Base-by-base conservation (phyloP, 805 yeast species). In the Starmerella stigmatis region DNA sequence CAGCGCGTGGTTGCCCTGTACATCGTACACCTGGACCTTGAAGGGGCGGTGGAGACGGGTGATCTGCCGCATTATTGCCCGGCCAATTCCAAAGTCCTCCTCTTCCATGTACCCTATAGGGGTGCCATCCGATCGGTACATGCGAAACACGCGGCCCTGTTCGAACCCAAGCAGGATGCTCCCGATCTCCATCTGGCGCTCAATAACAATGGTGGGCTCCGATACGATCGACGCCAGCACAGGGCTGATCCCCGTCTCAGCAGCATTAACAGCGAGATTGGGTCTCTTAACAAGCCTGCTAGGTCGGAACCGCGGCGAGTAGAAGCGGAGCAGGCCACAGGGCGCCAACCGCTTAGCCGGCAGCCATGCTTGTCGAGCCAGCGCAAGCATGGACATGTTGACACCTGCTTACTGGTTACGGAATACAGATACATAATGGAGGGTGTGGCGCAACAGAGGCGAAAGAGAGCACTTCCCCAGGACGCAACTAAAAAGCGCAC, bases 81-180 rank as follows among this genome's bases (percentile, higher is more conserved):
- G 79, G 40, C 73, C 54, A 22, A 83, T 58, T 2, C 89, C 84
- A 42, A 76, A 66, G 56, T 86, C 95, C 54, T 83, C 75, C 60
- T 92, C 98, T 47, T 75, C 70, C 78, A 89, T 76, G 60, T 70
- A 79, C 0, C 96, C 98, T 7, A 92, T 58, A 42, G 75, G 78
- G 43, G 75, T 69, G 1, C 97, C 97, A 51, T 68, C 54, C 0
- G 81, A 72, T 60, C 85, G 81, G 76, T 79, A 71, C 35, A 92
- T 72, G 5, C 57, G 51, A 52, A 89, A 89, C 52, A 72, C 67
- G 60, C 88, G 89, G 2, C 92, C 85, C 64, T 92, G 97, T 61
- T 89, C 97, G 56, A 83, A 85, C 1, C 96, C 96, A 38, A 88
- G 59, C 43, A 86, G 72, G 15, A 92, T 69, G 58, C 86, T 88